A percentile compares a stretch with the other conserved stretches of the same genome.
Evolutionary conservation across 129 eudicot species (phyloP).

Genomic region (Lactuca sativa): DNA sequence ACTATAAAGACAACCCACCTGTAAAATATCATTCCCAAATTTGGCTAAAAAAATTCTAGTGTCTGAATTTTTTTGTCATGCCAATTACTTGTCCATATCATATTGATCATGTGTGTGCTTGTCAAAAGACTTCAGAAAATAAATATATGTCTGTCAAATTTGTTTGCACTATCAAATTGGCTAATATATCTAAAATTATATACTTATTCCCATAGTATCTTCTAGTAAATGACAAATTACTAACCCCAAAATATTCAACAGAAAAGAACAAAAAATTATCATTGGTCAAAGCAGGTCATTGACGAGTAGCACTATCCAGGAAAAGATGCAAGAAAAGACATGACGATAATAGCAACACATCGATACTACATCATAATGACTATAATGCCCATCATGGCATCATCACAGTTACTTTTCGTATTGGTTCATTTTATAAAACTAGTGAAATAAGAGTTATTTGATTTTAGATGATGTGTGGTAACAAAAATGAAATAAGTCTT

Average conservation of each 20-base stretch:
- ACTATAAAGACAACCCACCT: not conserved
- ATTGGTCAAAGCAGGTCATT: constrained; percentile 17
- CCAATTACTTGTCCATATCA: not conserved
- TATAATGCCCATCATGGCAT: too few relatives aligned
- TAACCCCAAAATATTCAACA: not conserved
- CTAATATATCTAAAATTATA: not conserved
- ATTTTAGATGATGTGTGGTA: too few relatives aligned
- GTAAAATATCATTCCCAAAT: too few relatives aligned
- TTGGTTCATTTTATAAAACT: too few relatives aligned
- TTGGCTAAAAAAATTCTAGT: not conserved
- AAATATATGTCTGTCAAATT: too few relatives aligned
- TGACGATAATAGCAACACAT: constrained; percentile 1
- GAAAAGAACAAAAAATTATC: constrained; percentile 4
- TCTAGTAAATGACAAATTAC: constrained; percentile 2
- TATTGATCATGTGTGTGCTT: too few relatives aligned
- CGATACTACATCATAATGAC: not conserved
- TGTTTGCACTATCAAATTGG: too few relatives aligned
- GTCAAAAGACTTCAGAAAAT: too few relatives aligned
- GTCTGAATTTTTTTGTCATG: not conserved
- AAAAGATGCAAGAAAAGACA: not conserved
- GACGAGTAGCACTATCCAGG: constrained; percentile 1
- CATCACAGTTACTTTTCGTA: too few relatives aligned
- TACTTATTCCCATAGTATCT: not conserved
- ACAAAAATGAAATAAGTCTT: too few relatives aligned
- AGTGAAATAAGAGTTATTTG: too few relatives aligned